Evolutionary conservation across 371 early-diverging fungal genomes (phyloP).

Genomic region (Apophysomyces trapeziformis): DNA sequence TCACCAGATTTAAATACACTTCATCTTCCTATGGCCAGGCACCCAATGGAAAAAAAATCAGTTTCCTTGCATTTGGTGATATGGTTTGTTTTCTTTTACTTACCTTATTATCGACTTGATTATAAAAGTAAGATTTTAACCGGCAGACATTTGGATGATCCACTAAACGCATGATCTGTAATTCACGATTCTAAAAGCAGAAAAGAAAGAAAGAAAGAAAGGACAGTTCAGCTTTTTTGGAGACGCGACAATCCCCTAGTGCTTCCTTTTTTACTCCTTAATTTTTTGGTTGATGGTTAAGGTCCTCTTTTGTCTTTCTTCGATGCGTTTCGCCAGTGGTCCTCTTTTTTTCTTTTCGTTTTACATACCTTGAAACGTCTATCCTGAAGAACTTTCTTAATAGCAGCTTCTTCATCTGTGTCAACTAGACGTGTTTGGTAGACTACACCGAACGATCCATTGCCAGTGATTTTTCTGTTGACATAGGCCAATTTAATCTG

Average conservation of each 20-base stretch:
- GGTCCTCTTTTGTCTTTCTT: too few relatives aligned
- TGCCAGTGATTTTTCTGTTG: constrained; percentile 91
- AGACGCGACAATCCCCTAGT: neutral
- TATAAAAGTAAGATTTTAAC: constrained; percentile 81
- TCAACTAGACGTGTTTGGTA: constrained; percentile 90
- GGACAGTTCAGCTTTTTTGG: neutral
- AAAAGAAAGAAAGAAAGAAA: neutral
- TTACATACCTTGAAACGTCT: constrained; percentile 90
- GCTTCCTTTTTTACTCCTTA: constrained; percentile 14
- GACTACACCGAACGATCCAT: constrained; percentile 97
- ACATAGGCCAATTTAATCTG: constrained; percentile 85
- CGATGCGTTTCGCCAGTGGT: neutral
- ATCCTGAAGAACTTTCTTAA: constrained; percentile 97
- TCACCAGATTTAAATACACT: constrained; percentile 89
- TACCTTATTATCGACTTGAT: constrained; percentile 61
- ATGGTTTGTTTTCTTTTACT: neutral
- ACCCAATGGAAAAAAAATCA: neutral
- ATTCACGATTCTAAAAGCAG: constrained; percentile 74
- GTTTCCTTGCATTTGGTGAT: too few relatives aligned
- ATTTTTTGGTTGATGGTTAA: neutral
- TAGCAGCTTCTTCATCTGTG: constrained; percentile 84
- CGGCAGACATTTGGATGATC: constrained; percentile 81
- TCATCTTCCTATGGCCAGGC: constrained; percentile 76
- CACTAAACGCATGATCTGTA: constrained; percentile 86
- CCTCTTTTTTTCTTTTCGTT: neutral